Percentiles rank a stretch among this genome's conserved stretches.
Evolutionary conservation across 2,329 filamentous ascomycete genomes (phyloP).

Genomic region (Cadophora luteo-olivacea): DNA sequence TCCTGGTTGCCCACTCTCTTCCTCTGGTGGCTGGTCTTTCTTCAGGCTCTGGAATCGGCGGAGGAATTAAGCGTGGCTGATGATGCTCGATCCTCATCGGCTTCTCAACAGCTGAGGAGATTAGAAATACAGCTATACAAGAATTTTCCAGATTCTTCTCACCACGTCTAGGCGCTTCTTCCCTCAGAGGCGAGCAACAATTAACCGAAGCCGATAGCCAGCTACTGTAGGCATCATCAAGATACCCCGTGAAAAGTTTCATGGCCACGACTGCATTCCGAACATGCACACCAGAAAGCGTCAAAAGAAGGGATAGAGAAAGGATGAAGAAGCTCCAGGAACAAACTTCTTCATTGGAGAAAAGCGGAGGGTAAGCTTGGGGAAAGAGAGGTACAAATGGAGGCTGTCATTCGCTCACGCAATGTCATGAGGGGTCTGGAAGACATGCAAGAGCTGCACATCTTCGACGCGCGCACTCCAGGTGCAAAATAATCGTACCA

Average conservation of each 20-base stretch:
- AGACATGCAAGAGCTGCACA: conserved; percentile 28
- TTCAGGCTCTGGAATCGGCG: conserved; percentile 43
- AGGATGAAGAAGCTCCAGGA: conserved; percentile 27
- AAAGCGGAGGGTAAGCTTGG: conserved; percentile 24
- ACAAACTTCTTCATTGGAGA: conserved; percentile 28
- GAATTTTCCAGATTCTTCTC: conserved; percentile 27
- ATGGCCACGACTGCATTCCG: conserved; percentile 42
- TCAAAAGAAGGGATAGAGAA: conserved; percentile 24
- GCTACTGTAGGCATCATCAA: conserved; percentile 43
- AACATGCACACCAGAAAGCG: conserved; percentile 30
- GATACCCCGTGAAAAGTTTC: conserved; percentile 43
- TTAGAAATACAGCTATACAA: conserved; percentile 26
- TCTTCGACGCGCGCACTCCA: conserved; percentile 28
- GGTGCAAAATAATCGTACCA: conserved; percentile 24
- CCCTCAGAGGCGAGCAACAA: conserved; percentile 38
- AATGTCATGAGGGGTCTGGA: conserved; percentile 2
- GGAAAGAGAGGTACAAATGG: conserved; percentile 18
- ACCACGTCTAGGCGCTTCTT: conserved; percentile 38
- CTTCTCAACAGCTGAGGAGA: conserved; percentile 43
- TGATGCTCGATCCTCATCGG: conserved; percentile 48
- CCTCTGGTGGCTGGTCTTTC: conserved; percentile 41
- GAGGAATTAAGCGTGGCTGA: conserved; percentile 48
- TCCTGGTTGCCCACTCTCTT: conserved; percentile 44
- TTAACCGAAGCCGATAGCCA: conserved; percentile 40
- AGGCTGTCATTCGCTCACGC: conserved; percentile 29